These are phyloP conservation scores for Gaeumannomyces sp. DNA, from an alignment of 2,329 filamentous ascomycete genomes.

Conservation along the genomic window DNA sequence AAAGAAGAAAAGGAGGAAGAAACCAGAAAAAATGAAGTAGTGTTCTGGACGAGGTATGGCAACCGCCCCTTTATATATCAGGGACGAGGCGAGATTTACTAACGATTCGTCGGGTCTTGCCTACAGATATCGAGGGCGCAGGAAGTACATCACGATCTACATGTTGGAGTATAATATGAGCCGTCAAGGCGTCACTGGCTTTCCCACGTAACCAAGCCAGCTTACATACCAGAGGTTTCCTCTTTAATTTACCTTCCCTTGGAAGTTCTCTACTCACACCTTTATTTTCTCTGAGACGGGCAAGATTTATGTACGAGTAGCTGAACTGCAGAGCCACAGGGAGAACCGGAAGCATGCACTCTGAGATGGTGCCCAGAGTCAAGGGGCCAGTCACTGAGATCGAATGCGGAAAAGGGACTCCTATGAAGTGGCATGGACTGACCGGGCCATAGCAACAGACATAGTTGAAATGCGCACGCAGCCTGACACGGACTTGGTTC, in stretches of 20 bases:
- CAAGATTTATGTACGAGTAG: conserved; percentile 1
- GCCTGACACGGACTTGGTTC: no score
- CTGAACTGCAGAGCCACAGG: background rate
- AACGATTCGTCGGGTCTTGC: background rate
- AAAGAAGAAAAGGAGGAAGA: background rate
- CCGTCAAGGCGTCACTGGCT: background rate
- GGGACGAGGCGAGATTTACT: background rate
- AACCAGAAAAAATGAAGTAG: background rate
- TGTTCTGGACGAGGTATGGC: background rate
- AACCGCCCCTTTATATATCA: background rate
- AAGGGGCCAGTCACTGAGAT: background rate
- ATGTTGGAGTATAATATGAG: conserved; percentile 7
- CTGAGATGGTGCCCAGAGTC: background rate
- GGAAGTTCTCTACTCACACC: conserved; percentile 1
- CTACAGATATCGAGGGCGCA: background rate
- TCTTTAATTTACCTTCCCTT: background rate
- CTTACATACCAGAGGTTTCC: background rate
- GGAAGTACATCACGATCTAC: conserved; percentile 4
- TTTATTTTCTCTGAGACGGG: background rate
- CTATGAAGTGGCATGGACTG: background rate
- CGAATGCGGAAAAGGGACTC: background rate
- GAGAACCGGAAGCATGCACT: background rate
- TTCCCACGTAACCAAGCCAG: background rate
- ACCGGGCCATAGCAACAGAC: background rate
- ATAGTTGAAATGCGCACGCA: conserved; percentile 1